Base-by-base conservation (phyloP, 148 eudicot species). In the Pouteria glomerata region DNA sequence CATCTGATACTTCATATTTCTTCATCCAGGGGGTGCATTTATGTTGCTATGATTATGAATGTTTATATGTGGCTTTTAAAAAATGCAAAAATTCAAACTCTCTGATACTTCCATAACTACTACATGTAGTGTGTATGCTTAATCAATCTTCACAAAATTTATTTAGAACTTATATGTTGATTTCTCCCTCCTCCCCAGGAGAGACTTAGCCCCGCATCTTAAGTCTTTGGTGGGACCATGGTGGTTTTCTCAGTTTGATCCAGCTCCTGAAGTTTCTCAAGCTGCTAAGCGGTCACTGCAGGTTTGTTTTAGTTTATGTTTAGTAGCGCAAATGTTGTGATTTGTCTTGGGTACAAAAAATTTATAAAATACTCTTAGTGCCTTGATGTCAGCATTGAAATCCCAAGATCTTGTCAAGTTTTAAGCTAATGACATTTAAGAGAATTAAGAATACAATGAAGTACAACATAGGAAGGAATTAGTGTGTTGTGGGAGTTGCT, bases 181-280 rank as follows among this genome's bases (percentile, higher is more conserved):
- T 31, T 45, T 51, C 51, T 66, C 35, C 61, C 39, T 53, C 59
- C 41, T 18, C 15, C 71, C 33, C 90, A 94, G 98, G 63, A 88
- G 98, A 77, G 97, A 88, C 51, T 78, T 94, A 82, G 98, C 98
- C 73, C 88, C 92, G 19, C 91, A 88, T 84, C 81, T 94, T 69
- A 94, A 89, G 81, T 84, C 85, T 76, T 73, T 94, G 80, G 89
- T 91, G 92, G 98, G 98, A 75, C 98, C 98, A 12, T 94, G 98
- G 98, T 94, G 98, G 98, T 89, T 89, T 81, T 89, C 96, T 71
- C 98, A 94, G 82, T 94, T 94, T 79, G 98, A 94, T 81, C 80
- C 90, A 62, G 82, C 82, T 74, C 70, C 88, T 80, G 98, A 94
- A 88, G 97, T 94, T 83, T 85, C 98, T 71, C 88, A 86, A 77